A percentile compares a stretch with the other conserved stretches of the same genome.
These are phyloP conservation scores for Penicillium fimorum DNA, from an alignment of 495 filamentous ascomycete genomes.

Conservation along the genomic window DNA sequence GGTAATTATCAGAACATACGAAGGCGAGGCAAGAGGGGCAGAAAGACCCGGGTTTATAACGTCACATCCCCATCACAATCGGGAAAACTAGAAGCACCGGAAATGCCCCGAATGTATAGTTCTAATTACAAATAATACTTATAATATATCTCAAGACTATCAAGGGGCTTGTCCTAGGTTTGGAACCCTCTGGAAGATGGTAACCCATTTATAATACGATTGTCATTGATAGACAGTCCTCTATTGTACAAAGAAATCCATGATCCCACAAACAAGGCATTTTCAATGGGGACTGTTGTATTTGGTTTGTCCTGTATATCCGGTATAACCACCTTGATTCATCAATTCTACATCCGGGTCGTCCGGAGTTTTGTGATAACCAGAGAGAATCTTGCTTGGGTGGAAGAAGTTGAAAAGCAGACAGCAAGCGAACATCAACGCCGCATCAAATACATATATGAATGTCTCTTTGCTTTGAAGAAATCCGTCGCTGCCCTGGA, in stretches of 20 bases:
- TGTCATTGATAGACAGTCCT: not conserved
- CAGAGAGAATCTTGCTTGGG: conserved; percentile 18
- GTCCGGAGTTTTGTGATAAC: not conserved
- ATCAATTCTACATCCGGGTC: conserved; percentile 17
- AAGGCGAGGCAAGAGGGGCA: not conserved
- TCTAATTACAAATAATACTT: not conserved
- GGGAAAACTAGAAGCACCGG: no score
- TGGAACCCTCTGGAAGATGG: not conserved
- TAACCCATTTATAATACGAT: not conserved
- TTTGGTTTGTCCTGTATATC: not conserved
- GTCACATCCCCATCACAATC: not conserved
- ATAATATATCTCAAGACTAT: not conserved
- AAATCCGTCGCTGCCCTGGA: conserved; percentile 52
- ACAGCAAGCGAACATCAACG: conserved; percentile 35
- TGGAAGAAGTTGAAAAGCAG: conserved; percentile 43
- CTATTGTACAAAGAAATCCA: not conserved
- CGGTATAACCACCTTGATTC: not conserved
- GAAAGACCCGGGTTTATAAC: not conserved
- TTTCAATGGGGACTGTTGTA: not conserved
- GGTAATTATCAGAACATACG: not conserved
- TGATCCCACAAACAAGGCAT: not conserved
- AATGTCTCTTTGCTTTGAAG: conserved; percentile 54
- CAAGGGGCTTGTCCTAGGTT: not conserved
- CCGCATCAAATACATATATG: conserved; percentile 51
- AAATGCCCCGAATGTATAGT: not conserved